phyloP scores from a whole-genome alignment of 768 basidiomycete genomes.

The Russula sp. region DNA sequence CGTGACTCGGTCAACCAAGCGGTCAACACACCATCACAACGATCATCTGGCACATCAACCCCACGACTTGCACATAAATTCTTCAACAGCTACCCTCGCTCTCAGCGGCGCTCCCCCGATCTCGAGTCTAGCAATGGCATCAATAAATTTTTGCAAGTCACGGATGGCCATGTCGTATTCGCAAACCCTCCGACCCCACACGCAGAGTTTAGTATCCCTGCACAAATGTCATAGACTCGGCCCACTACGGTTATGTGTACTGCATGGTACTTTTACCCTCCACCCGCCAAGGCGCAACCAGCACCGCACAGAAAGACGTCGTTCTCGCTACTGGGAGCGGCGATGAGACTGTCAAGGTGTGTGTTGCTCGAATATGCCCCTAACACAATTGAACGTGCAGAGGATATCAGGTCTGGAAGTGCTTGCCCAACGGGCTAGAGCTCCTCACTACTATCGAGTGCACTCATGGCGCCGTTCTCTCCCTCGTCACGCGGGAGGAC shows the following conservation, averaged over 20 bases:
- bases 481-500: constrained; percentile 68
- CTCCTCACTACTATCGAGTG: constrained; percentile 68
- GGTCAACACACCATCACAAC: constrained; percentile 23
- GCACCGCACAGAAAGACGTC: constrained; percentile 33
- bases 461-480: constrained; percentile 76
- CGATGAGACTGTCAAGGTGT: constrained; percentile 85
- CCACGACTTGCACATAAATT: constrained; percentile 71
- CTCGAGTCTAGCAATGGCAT: constrained; percentile 58
- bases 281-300: constrained; percentile 41
- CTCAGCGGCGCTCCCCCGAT: constrained; percentile 65
- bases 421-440: constrained; percentile 45
- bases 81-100: constrained; percentile 85
- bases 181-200: constrained; percentile 33
- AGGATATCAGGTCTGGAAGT: constrained; percentile 60
- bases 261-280: constrained; percentile 60
- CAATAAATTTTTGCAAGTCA: constrained; percentile 36
- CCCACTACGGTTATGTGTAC: constrained; percentile 94
- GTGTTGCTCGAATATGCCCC: neutral
- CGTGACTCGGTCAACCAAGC: constrained; percentile 18
- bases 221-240: constrained; percentile 78
- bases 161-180: constrained; percentile 31
- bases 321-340: constrained; percentile 85
- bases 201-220: constrained; percentile 54
- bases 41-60: constrained; percentile 34
- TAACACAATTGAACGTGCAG: neutral